These are phyloP conservation scores for Tetrastigma voinierianum DNA, from an alignment of 164 flowering plant genomes.

Conservation along the genomic window DNA sequence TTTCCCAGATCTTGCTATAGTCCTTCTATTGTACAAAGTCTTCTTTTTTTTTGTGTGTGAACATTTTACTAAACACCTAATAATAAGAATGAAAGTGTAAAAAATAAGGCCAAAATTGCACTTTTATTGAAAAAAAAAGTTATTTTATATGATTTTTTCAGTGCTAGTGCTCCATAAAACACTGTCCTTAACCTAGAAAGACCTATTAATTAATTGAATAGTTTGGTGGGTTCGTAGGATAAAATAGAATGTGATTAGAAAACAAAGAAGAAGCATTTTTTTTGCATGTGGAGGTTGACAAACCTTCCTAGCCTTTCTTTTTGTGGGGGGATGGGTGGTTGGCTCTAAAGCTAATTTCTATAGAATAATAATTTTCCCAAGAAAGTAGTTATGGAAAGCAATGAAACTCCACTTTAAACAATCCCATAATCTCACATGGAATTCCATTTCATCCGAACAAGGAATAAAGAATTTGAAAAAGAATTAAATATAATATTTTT, in stretches of 20 bases:
- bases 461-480: background rate
- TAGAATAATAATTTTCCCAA: constrained; percentile 7
- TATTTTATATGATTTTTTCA: too few relatives aligned
- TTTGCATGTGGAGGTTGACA: constrained; percentile 53
- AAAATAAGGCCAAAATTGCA: too few relatives aligned
- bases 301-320: constrained; percentile 12
- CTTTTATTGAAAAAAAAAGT: too few relatives aligned
- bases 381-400: constrained; percentile 28
- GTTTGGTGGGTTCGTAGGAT: too few relatives aligned
- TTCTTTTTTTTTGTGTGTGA: too few relatives aligned
- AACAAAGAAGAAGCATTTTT: constrained; percentile 4
- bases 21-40: too few relatives aligned
- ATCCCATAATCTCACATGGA: constrained; percentile 15
- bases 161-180: too few relatives aligned
- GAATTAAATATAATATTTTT: background rate
- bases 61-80: too few relatives aligned
- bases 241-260: background rate
- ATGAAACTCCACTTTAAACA: constrained; percentile 3
- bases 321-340: constrained; percentile 35
- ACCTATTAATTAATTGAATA: too few relatives aligned
- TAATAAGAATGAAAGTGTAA: too few relatives aligned
- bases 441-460: constrained; percentile 23
- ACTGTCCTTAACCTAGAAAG: too few relatives aligned
- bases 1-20: too few relatives aligned
- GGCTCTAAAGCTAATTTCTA: constrained; percentile 16